Base-by-base conservation (phyloP, 2,329 filamentous ascomycete species). In the Aureobasidium zeae region DNA sequence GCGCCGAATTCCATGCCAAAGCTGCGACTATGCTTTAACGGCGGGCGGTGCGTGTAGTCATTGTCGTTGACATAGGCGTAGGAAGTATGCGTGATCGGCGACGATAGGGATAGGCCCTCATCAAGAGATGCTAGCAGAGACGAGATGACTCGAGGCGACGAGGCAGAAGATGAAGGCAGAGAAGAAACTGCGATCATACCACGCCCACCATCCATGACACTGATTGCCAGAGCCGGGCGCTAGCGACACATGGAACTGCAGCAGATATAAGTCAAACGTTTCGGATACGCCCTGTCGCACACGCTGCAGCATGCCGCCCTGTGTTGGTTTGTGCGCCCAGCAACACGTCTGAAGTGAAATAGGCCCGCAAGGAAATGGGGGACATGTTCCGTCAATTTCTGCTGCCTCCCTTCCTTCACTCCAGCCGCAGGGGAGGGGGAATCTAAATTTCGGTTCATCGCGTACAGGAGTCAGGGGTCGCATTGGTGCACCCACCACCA, bases 1-100 rank as follows among this genome's bases (percentile, higher is more conserved):
- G 70, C 72, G 47, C 80, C 77, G 71, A 86, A 86, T 57, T 85
- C 83, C 63, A 85, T 75, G 34, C 83, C 81, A 58, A 83, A 84
- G 48, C 68, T 46, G 11, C 38, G 37, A 30, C 47, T 42, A 29
- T 38, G 43, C 26, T 36, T 36, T 34, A 45, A 28, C 5, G 21
- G 26, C 25, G 33, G 39, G 30, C 39, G 39, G 21, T 13, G 31
- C 17, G 12, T 15, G 30, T 28, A 28, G 21, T 43, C 2, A 7
- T 28, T 21, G 5, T 48, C 39, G 30, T 44, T 17, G 20, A 48
- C n/a, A 25, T 44, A 32, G 20, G 41, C 32, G 29, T 48, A 35
- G 1, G 34, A 39, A 4, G 41, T 32, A 15, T 26, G 28, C 8
- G 41, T 34, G 3, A 32, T 16, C 3, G 46, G 25, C 3, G 46